phyloP scores from a whole-genome alignment of 306 rosid species.

The Lablab purpureus region DNA sequence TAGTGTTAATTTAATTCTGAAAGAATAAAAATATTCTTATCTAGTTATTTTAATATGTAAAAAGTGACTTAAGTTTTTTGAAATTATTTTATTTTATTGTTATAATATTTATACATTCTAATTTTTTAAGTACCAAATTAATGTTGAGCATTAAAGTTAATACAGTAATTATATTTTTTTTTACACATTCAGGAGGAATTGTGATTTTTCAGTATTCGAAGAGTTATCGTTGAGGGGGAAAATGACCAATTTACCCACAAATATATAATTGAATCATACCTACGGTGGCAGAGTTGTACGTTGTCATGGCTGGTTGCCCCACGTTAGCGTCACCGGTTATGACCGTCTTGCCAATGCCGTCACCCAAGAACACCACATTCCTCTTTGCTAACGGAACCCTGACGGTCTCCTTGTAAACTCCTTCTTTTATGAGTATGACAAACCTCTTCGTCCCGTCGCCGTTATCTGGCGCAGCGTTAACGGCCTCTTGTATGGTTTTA shows the following conservation, averaged over 20 bases:
- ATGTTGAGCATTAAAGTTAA: too few species aligned
- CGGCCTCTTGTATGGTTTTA: constrained; percentile 79
- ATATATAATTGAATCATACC: constrained; percentile 52
- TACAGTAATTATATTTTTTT: too few species aligned
- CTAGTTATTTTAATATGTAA: too few species aligned
- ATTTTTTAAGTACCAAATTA: too few species aligned
- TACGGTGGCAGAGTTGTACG: constrained; percentile 75
- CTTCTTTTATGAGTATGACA: constrained; percentile 72
- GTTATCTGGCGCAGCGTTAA: constrained; percentile 64
- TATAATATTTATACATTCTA: too few species aligned
- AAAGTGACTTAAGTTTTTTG: too few species aligned
- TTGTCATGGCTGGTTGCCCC: constrained; percentile 67
- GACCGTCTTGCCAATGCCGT: constrained; percentile 80
- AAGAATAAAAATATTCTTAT: too few species aligned
- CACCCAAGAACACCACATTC: constrained; percentile 80
- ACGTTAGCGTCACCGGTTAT: constrained; percentile 70
- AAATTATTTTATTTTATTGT: too few species aligned
- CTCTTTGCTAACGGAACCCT: constrained; percentile 70
- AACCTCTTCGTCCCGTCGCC: constrained; percentile 47
- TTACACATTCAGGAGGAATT: too few species aligned
- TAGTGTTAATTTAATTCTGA: too few species aligned
- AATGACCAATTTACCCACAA: neutral
- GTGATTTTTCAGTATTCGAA: too few species aligned
- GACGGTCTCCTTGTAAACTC: constrained; percentile 81
- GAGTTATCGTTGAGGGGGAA: too few species aligned